A percentile compares a stretch with the other conserved stretches of the same genome.
Evolutionary conservation across 179 eudicot species (phyloP).

Genomic region (Actinidia polygama): DNA sequence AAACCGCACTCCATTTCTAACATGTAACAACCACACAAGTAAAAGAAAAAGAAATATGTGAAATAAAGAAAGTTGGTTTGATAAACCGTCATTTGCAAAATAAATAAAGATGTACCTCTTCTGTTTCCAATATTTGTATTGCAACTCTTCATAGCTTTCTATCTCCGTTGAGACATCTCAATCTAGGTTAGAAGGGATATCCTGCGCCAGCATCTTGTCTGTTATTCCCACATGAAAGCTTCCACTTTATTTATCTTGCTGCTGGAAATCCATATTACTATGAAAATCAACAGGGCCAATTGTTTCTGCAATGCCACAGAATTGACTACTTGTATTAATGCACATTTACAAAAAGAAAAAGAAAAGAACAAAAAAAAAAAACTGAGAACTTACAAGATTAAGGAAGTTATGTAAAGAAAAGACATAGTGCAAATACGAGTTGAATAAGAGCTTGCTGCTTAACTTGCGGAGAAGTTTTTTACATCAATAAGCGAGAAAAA

Average conservation of each 20-base stretch:
- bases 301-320: slow-evolving; percentile 97
- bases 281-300: slow-evolving; percentile 77
- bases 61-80: no score
- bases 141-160: no score
- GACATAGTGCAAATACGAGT: not conserved
- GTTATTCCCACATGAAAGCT: slow-evolving; percentile 65
- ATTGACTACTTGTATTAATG: slow-evolving; percentile 99
- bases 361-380: not conserved
- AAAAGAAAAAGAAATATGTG: no score
- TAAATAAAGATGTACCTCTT: no score
- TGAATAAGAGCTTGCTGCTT: not conserved
- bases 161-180: no score
- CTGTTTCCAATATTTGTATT: no score
- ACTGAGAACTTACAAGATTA: not conserved
- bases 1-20: no score
- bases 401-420: not conserved
- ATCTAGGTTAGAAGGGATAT: no score
- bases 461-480: not conserved
- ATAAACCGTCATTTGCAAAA: no score
- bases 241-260: slow-evolving; percentile 98
- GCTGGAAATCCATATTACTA: slow-evolving; percentile 98
- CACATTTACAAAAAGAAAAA: slow-evolving; percentile 31
- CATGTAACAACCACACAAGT: no score
- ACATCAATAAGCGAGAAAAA: not conserved
- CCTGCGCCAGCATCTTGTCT: no score